Conservation (phyloP, 495 filamentous ascomycete species). For the Hypoxylon perforatum region DNA sequence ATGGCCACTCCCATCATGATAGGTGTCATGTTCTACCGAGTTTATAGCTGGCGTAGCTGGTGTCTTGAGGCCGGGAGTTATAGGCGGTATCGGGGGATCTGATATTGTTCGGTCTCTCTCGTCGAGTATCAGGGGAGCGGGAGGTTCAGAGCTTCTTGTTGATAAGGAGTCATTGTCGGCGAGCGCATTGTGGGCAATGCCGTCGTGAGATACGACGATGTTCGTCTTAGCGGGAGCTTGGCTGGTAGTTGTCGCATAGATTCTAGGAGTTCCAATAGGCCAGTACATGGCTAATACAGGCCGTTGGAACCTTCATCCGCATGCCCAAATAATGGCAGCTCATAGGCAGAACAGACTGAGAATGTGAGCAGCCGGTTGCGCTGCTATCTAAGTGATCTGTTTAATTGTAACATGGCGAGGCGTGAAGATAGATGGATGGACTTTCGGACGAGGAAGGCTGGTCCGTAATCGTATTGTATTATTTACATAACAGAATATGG, state of each 20-base stretch:
- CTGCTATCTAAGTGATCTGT: constrained; percentile 26
- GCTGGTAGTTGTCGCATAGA: constrained; percentile 77
- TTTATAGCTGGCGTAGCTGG: constrained; percentile 64
- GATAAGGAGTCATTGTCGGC: constrained; percentile 51
- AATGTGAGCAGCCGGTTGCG: constrained; percentile 32
- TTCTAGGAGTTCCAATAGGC: constrained; percentile 89
- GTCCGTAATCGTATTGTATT: not conserved
- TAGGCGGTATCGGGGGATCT: constrained; percentile 42
- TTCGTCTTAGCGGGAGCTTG: constrained; percentile 61
- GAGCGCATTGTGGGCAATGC: constrained; percentile 34
- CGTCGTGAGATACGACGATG: constrained; percentile 57
- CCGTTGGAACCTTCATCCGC: constrained; percentile 44
- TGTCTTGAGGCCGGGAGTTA: constrained; percentile 58
- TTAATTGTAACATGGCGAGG: constrained; percentile 26
- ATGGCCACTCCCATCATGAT: constrained; percentile 43
- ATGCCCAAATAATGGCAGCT: constrained; percentile 14
- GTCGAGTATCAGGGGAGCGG: constrained; percentile 44
- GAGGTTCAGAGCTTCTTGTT: constrained; percentile 32
- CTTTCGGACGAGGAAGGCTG: constrained; percentile 14
- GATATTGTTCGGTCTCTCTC: constrained; percentile 39
- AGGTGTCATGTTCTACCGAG: constrained; percentile 61
- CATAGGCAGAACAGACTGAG: constrained; percentile 17
- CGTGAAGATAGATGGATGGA: constrained; percentile 20
- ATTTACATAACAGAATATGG: too few species aligned
- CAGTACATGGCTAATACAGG: constrained; percentile 84